Evolutionary conservation across 1,284 basidiomycete genomes (phyloP).

Genomic region (Apiotrichum porosum): DNA sequence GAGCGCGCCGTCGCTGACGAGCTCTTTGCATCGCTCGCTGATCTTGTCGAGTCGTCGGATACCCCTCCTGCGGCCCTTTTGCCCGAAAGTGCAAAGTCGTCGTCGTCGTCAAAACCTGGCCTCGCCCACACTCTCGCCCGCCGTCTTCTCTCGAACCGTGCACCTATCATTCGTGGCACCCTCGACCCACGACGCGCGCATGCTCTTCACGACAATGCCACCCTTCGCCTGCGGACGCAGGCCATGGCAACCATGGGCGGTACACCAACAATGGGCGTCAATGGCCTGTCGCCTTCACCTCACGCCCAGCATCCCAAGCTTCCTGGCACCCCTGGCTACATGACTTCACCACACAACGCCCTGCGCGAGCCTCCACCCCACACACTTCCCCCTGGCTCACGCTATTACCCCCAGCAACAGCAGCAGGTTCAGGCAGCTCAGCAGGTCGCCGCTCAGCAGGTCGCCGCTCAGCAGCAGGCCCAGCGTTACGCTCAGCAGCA

Average conservation of each 20-base stretch:
- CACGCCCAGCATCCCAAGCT: constrained; percentile 7
- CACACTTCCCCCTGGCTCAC: constrained; percentile 6
- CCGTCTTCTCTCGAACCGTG: constrained; percentile 12
- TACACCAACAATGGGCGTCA: constrained; percentile 1
- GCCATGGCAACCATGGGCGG: constrained; percentile 10
- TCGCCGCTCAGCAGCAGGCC: constrained; percentile 1
- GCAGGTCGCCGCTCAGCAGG: not conserved
- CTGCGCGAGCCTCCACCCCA: constrained; percentile 17
- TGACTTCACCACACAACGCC: constrained; percentile 4
- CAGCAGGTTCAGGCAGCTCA: not conserved
- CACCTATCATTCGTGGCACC: constrained; percentile 36
- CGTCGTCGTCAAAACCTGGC: too few species aligned
- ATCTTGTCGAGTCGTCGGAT: constrained; percentile 15
- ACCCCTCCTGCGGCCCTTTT: constrained; percentile 10
- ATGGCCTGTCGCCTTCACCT: constrained; percentile 7
- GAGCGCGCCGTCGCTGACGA: constrained; percentile 35
- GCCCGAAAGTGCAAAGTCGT: not conserved
- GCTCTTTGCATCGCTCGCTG: constrained; percentile 28
- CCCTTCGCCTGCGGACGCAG: constrained; percentile 12
- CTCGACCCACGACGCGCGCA: constrained; percentile 38
- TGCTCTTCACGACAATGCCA: constrained; percentile 36
- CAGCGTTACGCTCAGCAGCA: too few species aligned
- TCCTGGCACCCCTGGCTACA: constrained; percentile 6
- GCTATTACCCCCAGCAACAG: constrained; percentile 3
- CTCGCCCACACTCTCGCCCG: constrained; percentile 31